phyloP scores from a whole-genome alignment of 2,329 filamentous ascomycete genomes.

The Aspergillus jensenii region DNA sequence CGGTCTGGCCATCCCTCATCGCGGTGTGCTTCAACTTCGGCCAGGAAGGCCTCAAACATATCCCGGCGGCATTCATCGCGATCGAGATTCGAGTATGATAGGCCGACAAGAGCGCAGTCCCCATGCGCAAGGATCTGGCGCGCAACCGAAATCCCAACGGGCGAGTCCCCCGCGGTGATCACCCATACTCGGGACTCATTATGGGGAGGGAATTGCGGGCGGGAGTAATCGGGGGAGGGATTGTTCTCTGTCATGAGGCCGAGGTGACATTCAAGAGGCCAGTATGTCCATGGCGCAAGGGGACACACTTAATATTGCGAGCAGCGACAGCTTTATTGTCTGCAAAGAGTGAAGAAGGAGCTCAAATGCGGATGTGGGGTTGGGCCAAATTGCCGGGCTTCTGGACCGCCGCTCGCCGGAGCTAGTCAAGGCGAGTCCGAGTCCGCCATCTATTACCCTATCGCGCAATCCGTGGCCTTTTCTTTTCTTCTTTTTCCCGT shows the following conservation, averaged over 20 bases:
- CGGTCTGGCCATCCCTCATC: slow-evolving; percentile 79
- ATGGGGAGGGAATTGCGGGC: slow-evolving; percentile 58
- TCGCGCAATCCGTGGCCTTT: slow-evolving; percentile 19
- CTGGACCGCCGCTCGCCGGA: slow-evolving; percentile 6
- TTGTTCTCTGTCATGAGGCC: slow-evolving; percentile 38
- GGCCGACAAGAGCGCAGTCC: slow-evolving; percentile 82
- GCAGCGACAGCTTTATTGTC: background rate
- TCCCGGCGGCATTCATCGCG: slow-evolving; percentile 69
- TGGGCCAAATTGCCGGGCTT: slow-evolving; percentile 2
- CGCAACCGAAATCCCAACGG: slow-evolving; percentile 78
- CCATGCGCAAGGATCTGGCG: slow-evolving; percentile 83
- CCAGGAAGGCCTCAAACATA: slow-evolving; percentile 77
- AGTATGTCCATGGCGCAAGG: slow-evolving; percentile 30
- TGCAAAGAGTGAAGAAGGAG: background rate
- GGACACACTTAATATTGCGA: background rate
- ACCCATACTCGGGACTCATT: slow-evolving; percentile 84
- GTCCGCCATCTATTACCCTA: slow-evolving; percentile 1
- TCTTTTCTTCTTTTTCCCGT: slow-evolving; percentile 10
- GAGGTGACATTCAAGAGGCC: slow-evolving; percentile 20
- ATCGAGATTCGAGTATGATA: slow-evolving; percentile 76
- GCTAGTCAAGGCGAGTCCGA: background rate
- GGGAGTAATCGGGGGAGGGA: slow-evolving; percentile 32
- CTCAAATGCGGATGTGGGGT: slow-evolving; percentile 4
- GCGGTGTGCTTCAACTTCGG: slow-evolving; percentile 58
- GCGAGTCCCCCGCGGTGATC: slow-evolving; percentile 81